Base-by-base conservation (phyloP, 352 stramenopile genomes). In the Globisporangium takayamanum region DNA sequence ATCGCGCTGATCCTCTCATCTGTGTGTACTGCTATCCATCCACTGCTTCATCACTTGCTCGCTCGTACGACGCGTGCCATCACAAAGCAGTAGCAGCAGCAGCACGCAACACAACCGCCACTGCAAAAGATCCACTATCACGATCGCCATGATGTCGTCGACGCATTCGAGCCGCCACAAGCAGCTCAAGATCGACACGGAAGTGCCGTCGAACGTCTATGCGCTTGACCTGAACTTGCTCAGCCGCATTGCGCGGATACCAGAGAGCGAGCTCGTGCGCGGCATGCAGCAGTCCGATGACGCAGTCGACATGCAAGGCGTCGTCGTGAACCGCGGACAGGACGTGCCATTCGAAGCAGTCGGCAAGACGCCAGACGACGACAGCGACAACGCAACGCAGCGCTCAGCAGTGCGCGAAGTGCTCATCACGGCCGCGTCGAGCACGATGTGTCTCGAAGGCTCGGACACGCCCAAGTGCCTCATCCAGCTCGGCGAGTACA, bases 291-390 rank as follows among this genome's bases (percentile, higher is more conserved):
- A 62, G 85, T 56, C 76, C 75, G 45, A 78, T 66, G 25, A 55
- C 33, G 70, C 73, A 44, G 82, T 76, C 22, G 79, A 87, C 46
- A 92, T 92, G 65, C 81, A 92, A 51, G 80, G 81, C 47, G 78
- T 92, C 25, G 76, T 92, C 60, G 79, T 92, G 12, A 80, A 92
- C 58, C 74, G 79, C 36, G 81, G 81, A 18, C 77, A 88, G 63
- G 74, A 86, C 61, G 78, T 89, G 44, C 78, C 81, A 0, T 89
- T 92, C 53, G 81, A 92, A 57, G 80, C 76, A 3, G 76, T 92
- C 25, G 80, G 78, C 6, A 59, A 57, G 22, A 42, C 55, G 22
- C 50, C 41, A 4, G 50, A 12, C 16, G 57, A 52, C 30, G 22
- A 15, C 14, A 14, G 16, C 3, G 46, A 44, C 3, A 16, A 16